Evolutionary conservation across 179 eudicot species (phyloP).

Genomic region (Gypsophila paniculata): DNA sequence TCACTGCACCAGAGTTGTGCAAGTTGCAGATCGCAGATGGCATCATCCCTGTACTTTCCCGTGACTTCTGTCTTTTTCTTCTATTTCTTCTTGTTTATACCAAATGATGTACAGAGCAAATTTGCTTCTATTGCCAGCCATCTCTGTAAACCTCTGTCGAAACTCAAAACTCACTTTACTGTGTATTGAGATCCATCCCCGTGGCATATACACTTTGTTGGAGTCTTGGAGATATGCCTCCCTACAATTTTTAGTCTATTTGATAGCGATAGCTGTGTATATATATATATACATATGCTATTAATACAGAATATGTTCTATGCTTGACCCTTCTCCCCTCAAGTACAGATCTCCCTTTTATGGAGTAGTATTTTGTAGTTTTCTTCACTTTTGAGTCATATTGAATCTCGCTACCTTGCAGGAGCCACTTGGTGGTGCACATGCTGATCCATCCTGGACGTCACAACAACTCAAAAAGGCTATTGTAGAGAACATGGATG

Average conservation of each 20-base stretch:
- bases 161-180: neutral
- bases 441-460: constrained; percentile 89
- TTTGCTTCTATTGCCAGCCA: neutral
- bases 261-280: neutral
- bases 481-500: constrained; percentile 74
- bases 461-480: constrained; percentile 81
- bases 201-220: neutral
- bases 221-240: neutral
- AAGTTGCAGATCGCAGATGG: constrained; percentile 71
- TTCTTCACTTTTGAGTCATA: neutral
- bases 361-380: neutral
- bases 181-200: neutral
- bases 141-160: neutral
- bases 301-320: neutral
- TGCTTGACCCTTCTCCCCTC: neutral
- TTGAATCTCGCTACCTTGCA: constrained; percentile 26
- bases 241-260: neutral
- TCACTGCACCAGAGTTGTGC: constrained; percentile 69
- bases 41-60: constrained; percentile 55
- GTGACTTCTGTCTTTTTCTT: neutral
- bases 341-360: neutral
- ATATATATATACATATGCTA: too few relatives aligned
- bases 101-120: neutral
- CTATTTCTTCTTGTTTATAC: neutral
- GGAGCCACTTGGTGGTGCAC: constrained; percentile 99